These are phyloP conservation scores for Vigna angularis DNA, from an alignment of 306 rosid species.

Conservation along the genomic window DNA sequence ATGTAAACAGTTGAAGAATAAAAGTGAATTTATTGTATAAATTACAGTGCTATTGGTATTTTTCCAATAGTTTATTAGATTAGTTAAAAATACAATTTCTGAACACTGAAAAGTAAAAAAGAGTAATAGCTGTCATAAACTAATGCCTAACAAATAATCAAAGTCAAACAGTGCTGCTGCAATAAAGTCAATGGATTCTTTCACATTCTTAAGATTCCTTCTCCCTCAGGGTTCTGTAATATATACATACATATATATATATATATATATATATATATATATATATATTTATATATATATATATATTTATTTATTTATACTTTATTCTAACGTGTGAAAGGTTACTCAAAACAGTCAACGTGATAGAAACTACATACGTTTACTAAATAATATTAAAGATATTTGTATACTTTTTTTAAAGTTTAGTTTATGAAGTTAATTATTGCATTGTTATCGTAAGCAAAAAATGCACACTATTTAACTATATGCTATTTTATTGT, in stretches of 20 bases:
- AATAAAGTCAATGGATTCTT: conserved; percentile 34
- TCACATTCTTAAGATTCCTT: conserved; percentile 40
- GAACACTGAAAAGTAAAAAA: background rate
- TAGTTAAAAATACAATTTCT: conserved; percentile 24
- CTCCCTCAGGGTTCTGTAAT: background rate
- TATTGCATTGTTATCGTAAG: background rate
- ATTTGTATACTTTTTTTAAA: background rate
- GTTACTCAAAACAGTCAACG: conserved; percentile 28
- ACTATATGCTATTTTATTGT: background rate
- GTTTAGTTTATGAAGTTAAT: background rate
- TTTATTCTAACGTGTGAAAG: background rate
- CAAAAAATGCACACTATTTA: background rate
- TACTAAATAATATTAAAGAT: background rate
- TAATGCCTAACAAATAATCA: conserved; percentile 17
- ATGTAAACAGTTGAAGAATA: background rate
- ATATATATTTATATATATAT: too few species aligned
- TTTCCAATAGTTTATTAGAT: background rate
- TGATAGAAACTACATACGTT: conserved; percentile 3
- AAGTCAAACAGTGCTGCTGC: conserved; percentile 28
- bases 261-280: too few species aligned
- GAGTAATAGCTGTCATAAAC: background rate
- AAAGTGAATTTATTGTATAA: conserved; percentile 9
- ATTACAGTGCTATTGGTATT: background rate
- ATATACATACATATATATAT: background rate
- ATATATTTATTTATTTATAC: background rate